phyloP scores from a whole-genome alignment of 441 rosid species.

The Populus tomentosa region DNA sequence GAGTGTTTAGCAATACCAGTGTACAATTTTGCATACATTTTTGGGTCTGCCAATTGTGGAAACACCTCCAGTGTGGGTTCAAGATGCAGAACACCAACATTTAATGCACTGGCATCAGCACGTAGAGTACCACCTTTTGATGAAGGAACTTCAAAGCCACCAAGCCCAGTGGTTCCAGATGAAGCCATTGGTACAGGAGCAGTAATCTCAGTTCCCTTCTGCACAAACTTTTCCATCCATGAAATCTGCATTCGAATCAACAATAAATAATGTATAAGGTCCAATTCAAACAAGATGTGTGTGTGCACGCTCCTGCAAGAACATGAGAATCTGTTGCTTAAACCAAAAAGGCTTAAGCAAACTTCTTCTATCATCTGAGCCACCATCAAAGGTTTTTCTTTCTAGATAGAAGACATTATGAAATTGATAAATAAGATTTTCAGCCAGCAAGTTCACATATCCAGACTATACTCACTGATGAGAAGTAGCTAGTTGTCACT shows the following conservation, averaged over 20 bases:
- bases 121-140: conserved; percentile 89
- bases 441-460: not conserved
- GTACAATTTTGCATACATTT: conserved; percentile 50
- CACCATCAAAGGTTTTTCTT: not conserved
- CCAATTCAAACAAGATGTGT: not conserved
- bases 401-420: not conserved
- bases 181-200: conserved; percentile 99
- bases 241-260: conserved; percentile 62
- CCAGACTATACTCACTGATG: not conserved
- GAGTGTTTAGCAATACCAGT: conserved; percentile 9
- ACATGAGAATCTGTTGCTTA: not conserved
- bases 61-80: conserved; percentile 95
- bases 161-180: conserved; percentile 95
- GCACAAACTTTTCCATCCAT: conserved; percentile 98
- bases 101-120: conserved; percentile 93
- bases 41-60: conserved; percentile 76
- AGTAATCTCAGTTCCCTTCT: conserved; percentile 89
- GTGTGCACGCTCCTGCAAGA: not conserved
- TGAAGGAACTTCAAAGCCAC: conserved; percentile 98
- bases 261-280: conserved; percentile 1
- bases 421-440: not conserved
- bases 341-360: not conserved
- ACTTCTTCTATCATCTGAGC: not conserved
- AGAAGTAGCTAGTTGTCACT: not conserved
- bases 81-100: conserved; percentile 95